These are phyloP conservation scores for Penicillium crystallinum DNA, from an alignment of 495 filamentous ascomycete genomes.

Conservation along the genomic window DNA sequence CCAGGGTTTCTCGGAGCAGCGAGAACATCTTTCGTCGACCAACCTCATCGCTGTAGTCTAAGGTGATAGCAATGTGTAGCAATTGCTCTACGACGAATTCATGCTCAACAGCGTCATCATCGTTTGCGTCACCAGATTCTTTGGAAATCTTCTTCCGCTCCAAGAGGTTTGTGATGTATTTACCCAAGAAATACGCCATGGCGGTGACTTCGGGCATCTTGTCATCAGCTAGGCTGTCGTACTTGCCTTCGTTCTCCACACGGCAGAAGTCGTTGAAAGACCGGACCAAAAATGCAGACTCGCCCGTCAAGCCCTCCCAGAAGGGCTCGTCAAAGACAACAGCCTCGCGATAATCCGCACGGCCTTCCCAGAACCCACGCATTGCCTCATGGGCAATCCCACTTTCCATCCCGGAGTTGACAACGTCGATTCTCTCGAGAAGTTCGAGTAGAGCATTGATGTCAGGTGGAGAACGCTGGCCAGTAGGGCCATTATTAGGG, in stretches of 20 bases:
- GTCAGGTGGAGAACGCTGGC: conserved; percentile 55
- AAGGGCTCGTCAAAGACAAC: conserved; percentile 78
- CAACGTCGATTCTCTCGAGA: conserved; percentile 87
- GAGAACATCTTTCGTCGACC: conserved; percentile 93
- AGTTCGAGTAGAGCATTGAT: conserved; percentile 79
- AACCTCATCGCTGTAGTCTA: conserved; percentile 94
- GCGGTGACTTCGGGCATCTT: conserved; percentile 94
- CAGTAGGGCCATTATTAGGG: conserved; percentile 37
- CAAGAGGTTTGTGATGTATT: conserved; percentile 71
- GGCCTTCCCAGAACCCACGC: conserved; percentile 91
- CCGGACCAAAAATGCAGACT: conserved; percentile 79
- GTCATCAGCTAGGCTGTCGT: conserved; percentile 70
- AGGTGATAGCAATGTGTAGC: conserved; percentile 80
- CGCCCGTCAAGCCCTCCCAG: conserved; percentile 81
- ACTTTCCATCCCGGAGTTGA: conserved; percentile 82
- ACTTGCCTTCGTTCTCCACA: conserved; percentile 61
- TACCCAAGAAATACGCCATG: conserved; percentile 74
- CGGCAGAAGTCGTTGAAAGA: conserved; percentile 93
- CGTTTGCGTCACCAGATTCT: conserved; percentile 58
- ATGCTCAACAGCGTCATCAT: conserved; percentile 75
- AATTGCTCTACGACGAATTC: conserved; percentile 96
- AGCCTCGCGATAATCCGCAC: conserved; percentile 81
- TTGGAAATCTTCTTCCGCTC: conserved; percentile 55
- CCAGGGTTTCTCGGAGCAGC: conserved; percentile 75
- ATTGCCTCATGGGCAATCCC: conserved; percentile 90